Base-by-base conservation (phyloP, 306 rosid genomes). In the Dalbergia cultrata region DNA sequence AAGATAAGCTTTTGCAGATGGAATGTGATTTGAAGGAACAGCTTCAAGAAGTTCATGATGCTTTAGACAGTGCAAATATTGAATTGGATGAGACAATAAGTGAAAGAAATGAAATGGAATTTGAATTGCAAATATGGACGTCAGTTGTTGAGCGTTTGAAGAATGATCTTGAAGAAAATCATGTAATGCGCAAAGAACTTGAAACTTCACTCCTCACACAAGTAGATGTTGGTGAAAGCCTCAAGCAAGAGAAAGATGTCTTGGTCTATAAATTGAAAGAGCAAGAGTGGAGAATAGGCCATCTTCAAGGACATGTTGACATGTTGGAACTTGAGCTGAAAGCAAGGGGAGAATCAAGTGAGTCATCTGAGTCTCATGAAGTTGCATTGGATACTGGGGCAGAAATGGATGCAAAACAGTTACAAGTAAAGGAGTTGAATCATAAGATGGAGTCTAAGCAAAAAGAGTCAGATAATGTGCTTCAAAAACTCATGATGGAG, bases 121-220 rank as follows among this genome's bases (percentile, higher is more conserved):
- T 92, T 56, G 98, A 95, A 64, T 81, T 93, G 85, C 86, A 80
- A 43, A 77, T 77, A 75, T 91, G 96, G 97, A 89, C 82, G 82
- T 90, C 88, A 14, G 59, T 69, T 43, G 87, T 80, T n/a, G 89
- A 90, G 14, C 89, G 81, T 13, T 81, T 91, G 77, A 74, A 81
- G 85, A 65, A 12, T 59, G 88, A 88, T 74, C 87, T 90, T 10
- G 92, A 93, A 82, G 88, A 77, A 84, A 87, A 75, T 70, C 87
- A 78, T 33, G 79, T 8, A 33, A 18, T 70, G 67, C 89, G 93
- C 49, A 91, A 77, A 76, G 91, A 89, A 79, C 79, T 95, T 21
- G 99, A 95, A 87, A 80, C 89, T 81, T 93, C 96, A 44, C 94
- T 93, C 80, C 88, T 93, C 60, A 87, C 85, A 64, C 90, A 95